phyloP scores from a whole-genome alignment of 768 basidiomycete species.

The Termitomyces sp. region DNA sequence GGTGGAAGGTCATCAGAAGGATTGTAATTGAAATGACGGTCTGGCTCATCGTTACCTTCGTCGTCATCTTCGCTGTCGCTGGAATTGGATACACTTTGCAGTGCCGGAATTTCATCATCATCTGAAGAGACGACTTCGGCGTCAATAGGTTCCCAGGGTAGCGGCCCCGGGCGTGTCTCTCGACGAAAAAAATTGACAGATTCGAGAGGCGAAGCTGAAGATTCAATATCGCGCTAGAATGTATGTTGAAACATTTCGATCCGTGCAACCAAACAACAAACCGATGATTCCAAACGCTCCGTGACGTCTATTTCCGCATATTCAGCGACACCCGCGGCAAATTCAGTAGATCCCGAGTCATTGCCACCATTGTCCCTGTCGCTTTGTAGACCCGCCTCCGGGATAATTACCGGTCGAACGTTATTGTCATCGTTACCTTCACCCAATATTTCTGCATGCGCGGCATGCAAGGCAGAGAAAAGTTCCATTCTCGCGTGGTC shows the following conservation, averaged over 20 bases:
- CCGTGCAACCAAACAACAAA: slow-evolving; percentile 10
- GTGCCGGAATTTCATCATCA: slow-evolving; percentile 31
- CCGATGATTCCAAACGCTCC: slow-evolving; percentile 26
- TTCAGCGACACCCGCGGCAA: slow-evolving; percentile 8
- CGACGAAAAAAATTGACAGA: slow-evolving; percentile 1
- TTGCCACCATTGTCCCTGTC: slow-evolving; percentile 3
- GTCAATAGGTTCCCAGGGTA: slow-evolving; percentile 2
- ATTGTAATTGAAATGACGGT: neutral
- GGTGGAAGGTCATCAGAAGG: neutral
- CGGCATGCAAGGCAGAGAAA: slow-evolving; percentile 13
- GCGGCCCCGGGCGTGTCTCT: slow-evolving; percentile 5
- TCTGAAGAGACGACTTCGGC: slow-evolving; percentile 5
- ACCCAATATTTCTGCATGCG: neutral
- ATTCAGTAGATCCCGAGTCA: slow-evolving; percentile 15
- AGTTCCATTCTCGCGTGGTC: slow-evolving; percentile 12
- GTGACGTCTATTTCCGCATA: slow-evolving; percentile 20
- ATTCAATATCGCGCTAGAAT: slow-evolving; percentile 12
- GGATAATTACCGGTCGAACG: neutral
- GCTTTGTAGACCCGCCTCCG: slow-evolving; percentile 12
- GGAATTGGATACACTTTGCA: slow-evolving; percentile 29
- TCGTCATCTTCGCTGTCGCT: slow-evolving; percentile 24
- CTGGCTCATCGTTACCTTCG: slow-evolving; percentile 11
- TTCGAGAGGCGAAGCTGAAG: slow-evolving; percentile 6
- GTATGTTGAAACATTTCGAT: neutral
- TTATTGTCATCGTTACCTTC: neutral